Conservation (phyloP, 768 basidiomycete genomes). For the Auricularia cornea region DNA sequence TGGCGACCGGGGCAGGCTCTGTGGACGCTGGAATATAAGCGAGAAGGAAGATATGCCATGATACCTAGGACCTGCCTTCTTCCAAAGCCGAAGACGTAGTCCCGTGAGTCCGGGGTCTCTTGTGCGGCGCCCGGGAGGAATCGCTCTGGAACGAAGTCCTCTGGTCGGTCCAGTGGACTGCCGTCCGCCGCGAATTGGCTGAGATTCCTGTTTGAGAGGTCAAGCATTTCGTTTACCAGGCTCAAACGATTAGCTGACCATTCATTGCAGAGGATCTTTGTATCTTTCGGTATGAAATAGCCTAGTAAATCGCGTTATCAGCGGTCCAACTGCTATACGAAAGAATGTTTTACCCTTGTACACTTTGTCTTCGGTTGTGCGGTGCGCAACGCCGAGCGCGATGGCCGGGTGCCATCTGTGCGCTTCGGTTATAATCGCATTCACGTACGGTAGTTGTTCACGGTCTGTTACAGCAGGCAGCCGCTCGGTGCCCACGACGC, state of each 20-base stretch:
- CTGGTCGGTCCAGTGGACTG: constrained; percentile 12
- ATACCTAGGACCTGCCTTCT: neutral
- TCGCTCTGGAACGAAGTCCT: constrained; percentile 13
- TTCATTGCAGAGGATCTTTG: constrained; percentile 5
- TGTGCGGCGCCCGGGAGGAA: neutral
- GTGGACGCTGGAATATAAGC: too few relatives aligned
- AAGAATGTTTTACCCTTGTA: neutral
- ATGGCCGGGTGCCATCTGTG: constrained; percentile 19
- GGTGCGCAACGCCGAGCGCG: neutral
- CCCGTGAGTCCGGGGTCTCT: too few relatives aligned
- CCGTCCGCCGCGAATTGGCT: constrained; percentile 8
- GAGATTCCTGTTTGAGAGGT: neutral
- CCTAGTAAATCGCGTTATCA: neutral
- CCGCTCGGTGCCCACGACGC: constrained; percentile 22
- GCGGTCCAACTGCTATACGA: too few relatives aligned
- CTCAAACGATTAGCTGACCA: constrained; percentile 2
- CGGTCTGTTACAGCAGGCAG: constrained; percentile 30
- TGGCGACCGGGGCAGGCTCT: too few relatives aligned
- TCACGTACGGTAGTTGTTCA: constrained; percentile 41
- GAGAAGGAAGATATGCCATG: too few relatives aligned
- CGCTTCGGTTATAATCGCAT: constrained; percentile 42
- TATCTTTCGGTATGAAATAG: constrained; percentile 5
- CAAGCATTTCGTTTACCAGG: too few relatives aligned
- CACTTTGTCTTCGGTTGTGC: neutral
- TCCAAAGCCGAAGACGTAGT: neutral